Evolutionary conservation across 2,329 filamentous ascomycete genomes (phyloP).

Genomic region (Chrysoporthe puriensis): DNA sequence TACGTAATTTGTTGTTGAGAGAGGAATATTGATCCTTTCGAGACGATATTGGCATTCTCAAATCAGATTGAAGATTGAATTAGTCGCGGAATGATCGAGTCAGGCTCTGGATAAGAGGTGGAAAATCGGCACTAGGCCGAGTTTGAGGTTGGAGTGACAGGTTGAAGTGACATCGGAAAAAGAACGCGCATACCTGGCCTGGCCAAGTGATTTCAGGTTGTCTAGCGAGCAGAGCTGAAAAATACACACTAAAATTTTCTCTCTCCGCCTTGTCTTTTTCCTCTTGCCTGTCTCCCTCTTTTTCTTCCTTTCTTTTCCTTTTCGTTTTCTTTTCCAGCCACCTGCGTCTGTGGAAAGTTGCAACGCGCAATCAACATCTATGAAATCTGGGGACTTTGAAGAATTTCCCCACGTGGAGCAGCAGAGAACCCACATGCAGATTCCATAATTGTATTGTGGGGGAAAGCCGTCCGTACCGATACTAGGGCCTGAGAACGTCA

Average conservation of each 20-base stretch:
- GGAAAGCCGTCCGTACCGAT: not conserved
- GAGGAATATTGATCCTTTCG: not conserved
- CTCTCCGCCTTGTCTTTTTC: not conserved
- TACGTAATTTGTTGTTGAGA: slow-evolving; percentile 2
- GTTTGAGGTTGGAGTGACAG: no score
- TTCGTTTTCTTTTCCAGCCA: not conserved
- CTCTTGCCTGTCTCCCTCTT: not conserved
- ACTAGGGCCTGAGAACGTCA: not conserved
- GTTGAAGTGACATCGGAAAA: no score
- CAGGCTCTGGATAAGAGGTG: not conserved
- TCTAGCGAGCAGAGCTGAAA: no score
- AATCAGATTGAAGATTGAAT: not conserved
- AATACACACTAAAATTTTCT: not conserved
- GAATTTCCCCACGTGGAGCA: not conserved
- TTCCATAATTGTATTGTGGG: not conserved
- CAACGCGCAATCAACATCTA: not conserved
- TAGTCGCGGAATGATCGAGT: slow-evolving; percentile 6
- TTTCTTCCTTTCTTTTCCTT: not conserved
- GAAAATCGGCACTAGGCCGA: no score
- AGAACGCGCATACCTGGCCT: no score
- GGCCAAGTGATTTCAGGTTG: no score
- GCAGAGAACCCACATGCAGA: not conserved
- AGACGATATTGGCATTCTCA: not conserved
- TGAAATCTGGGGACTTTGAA: not conserved
- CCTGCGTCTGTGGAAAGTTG: not conserved